Percentiles rank a stretch among this genome's conserved stretches.
phyloP scores from a whole-genome alignment of 1,139 yeast genomes.

The Kodamaea ohmeri region DNA sequence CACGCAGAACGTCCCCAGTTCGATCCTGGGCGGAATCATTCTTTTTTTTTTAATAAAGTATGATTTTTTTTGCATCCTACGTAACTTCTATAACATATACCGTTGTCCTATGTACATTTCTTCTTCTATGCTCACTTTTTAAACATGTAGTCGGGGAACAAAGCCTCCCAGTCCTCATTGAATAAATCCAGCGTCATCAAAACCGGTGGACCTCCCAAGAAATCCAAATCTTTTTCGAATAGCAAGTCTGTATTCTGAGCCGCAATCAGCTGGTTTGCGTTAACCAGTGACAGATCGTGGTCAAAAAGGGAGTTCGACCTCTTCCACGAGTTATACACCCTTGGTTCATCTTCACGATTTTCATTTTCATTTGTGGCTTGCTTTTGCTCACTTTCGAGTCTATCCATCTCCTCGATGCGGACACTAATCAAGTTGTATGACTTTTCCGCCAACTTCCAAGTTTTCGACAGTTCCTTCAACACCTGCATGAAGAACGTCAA shows the following conservation, averaged over 20 bases:
- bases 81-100: no score
- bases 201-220: conserved; percentile 54
- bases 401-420: conserved; percentile 24
- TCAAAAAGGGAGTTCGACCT: conserved; percentile 1
- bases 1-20: conserved; percentile 99
- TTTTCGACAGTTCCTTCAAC: conserved; percentile 38
- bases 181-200: conserved; percentile 52
- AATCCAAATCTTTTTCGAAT: conserved; percentile 32
- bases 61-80: not conserved
- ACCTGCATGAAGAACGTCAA: conserved; percentile 40
- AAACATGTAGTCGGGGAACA: conserved; percentile 42
- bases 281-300: conserved; percentile 4
- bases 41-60: conserved; percentile 2
- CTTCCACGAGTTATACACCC: not conserved
- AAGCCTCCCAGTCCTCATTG: conserved; percentile 50
- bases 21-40: conserved; percentile 99
- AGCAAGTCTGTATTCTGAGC: conserved; percentile 24
- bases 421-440: conserved; percentile 41
- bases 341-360: not conserved
- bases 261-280: conserved; percentile 15
- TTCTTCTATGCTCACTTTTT: conserved; percentile 7
- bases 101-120: not conserved
- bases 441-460: conserved; percentile 51
- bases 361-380: not conserved
- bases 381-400: conserved; percentile 9